Conservation (phyloP, 306 rosid species). For the Glycyrrhiza uralensis region DNA sequence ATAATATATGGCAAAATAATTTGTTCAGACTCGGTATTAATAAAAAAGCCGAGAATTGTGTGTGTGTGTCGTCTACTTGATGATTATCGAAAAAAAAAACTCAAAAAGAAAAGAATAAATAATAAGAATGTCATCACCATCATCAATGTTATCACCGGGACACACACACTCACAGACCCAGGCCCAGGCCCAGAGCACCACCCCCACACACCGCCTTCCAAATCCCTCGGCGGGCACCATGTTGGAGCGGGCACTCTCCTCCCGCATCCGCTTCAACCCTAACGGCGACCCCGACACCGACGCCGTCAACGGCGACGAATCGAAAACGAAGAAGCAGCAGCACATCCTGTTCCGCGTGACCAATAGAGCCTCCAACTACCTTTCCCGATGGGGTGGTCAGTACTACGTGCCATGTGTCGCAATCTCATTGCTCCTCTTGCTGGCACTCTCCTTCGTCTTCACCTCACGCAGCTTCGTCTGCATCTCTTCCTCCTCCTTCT, state of each 20-base stretch:
- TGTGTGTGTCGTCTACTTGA: too few relatives aligned
- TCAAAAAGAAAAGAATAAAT: neutral
- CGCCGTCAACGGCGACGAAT: constrained; percentile 30
- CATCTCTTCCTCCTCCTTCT: constrained; percentile 43
- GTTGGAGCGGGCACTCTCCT: constrained; percentile 67
- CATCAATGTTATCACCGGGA: neutral
- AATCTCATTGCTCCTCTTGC: constrained; percentile 26
- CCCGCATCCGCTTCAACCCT: constrained; percentile 61
- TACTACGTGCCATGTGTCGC: constrained; percentile 36
- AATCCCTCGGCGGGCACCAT: constrained; percentile 29
- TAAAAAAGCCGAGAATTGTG: too few relatives aligned
- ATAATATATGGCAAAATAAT: too few relatives aligned
- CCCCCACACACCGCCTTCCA: constrained; percentile 26
- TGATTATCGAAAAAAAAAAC: too few relatives aligned
- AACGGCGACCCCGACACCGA: constrained; percentile 31
- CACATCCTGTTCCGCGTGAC: constrained; percentile 41
- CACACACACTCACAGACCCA: neutral
- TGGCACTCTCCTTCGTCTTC: constrained; percentile 42
- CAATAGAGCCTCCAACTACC: constrained; percentile 46
- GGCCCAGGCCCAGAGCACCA: constrained; percentile 1
- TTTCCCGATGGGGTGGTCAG: constrained; percentile 46
- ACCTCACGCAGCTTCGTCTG: constrained; percentile 75
- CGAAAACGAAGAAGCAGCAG: constrained; percentile 62
- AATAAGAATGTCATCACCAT: constrained; percentile 17
- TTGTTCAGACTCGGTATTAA: too few relatives aligned